Evolutionary conservation across 148 eudicot species (phyloP).

Genomic region (Simmondsia chinensis): DNA sequence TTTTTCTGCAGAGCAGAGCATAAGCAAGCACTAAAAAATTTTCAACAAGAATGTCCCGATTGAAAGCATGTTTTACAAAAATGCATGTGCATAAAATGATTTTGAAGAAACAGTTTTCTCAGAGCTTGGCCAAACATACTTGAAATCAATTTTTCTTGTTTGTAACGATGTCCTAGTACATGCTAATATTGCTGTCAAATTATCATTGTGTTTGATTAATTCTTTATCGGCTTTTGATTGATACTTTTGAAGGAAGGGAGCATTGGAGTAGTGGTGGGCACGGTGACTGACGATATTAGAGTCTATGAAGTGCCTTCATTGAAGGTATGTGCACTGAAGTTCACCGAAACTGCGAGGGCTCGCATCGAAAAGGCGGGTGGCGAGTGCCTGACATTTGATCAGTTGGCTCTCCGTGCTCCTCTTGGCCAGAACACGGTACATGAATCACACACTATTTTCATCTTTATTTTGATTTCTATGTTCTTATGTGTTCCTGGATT

Average conservation of each 20-base stretch:
- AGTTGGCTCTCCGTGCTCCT: conserved; percentile 87
- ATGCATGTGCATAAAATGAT: too few species aligned
- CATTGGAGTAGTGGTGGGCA: conserved; percentile 69
- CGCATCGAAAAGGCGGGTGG: conserved; percentile 94
- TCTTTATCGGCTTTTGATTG: neutral
- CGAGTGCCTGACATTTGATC: conserved; percentile 80
- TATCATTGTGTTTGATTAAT: neutral
- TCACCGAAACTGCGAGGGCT: conserved; percentile 88
- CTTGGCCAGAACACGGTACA: conserved; percentile 98
- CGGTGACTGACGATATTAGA: conserved; percentile 69
- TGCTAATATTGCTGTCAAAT: too few species aligned
- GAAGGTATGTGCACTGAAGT: conserved; percentile 75
- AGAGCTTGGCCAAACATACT: too few species aligned
- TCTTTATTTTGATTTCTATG: neutral
- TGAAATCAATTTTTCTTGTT: too few species aligned
- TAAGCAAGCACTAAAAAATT: too few species aligned
- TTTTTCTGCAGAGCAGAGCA: too few species aligned
- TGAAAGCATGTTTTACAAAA: too few species aligned
- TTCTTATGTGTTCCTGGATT: neutral
- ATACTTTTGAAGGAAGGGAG: conserved; percentile 40
- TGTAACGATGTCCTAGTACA: too few species aligned
- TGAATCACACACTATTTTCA: neutral
- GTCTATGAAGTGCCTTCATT: conserved; percentile 56
- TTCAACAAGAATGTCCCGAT: too few species aligned
- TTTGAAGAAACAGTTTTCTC: too few species aligned